Evolutionary conservation across 1,284 basidiomycete genomes (phyloP).

Genomic region (Apiotrichum porosum): DNA sequence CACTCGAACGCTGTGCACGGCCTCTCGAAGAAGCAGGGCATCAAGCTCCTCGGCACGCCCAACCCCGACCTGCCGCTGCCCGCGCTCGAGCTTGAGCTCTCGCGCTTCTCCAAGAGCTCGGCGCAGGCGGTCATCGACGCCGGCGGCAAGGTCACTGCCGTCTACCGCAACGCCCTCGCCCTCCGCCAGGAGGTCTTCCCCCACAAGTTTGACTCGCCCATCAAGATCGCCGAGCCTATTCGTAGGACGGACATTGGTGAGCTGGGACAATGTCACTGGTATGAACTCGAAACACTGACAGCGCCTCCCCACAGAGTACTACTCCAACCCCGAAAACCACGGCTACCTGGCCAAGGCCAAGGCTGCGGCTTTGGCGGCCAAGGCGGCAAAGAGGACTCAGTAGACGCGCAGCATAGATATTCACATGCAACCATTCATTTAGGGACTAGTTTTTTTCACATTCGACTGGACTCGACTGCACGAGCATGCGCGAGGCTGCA

Average conservation of each 20-base stretch:
- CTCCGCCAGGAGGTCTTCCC: constrained; percentile 72
- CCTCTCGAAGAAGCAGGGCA: constrained; percentile 66
- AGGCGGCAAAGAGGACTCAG: background rate
- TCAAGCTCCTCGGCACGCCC: constrained; percentile 84
- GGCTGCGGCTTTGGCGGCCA: background rate
- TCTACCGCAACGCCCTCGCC: constrained; percentile 85
- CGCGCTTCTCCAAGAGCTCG: constrained; percentile 79
- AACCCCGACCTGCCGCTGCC: constrained; percentile 49
- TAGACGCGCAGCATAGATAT: no score
- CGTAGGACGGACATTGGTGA: constrained; percentile 75
- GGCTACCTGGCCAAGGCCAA: constrained; percentile 42
- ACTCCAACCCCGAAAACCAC: constrained; percentile 47
- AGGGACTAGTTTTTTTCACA: no score
- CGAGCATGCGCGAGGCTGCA: no score
- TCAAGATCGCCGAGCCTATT: constrained; percentile 68
- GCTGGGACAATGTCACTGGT: constrained; percentile 32
- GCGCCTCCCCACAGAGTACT: constrained; percentile 41
- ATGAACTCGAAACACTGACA: background rate
- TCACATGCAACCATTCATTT: no score
- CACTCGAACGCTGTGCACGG: constrained; percentile 83
- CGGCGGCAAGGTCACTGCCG: constrained; percentile 81
- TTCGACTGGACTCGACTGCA: no score
- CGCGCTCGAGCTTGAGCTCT: constrained; percentile 75
- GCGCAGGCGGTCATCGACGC: constrained; percentile 75
- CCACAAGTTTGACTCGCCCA: constrained; percentile 46